Evolutionary conservation across 1,139 yeast genomes (phyloP), one percentile per base, ranked within the genome.

Genomic region (Lodderomyces metapsilosis): DNA sequence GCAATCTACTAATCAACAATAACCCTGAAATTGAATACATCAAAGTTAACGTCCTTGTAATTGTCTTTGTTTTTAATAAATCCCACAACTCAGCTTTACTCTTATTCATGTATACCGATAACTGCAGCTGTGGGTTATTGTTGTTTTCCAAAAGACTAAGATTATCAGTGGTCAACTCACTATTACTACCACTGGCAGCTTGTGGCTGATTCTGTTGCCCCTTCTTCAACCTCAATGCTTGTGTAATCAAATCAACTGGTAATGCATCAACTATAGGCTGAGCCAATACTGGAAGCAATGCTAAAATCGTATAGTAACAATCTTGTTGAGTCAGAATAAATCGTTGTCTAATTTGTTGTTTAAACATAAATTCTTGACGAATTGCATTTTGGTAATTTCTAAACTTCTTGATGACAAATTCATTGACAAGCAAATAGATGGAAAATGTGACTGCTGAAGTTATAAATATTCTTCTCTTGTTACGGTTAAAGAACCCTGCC

Each of bases 291-390:
- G 96, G 96, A 42, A 88, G 68, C 50, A 92, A 73, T 8, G 95
- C 92, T 58, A 87, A 72, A 44, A 91, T 80, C 0, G 98, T 91
- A 63, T 82, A 82, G 43, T 87, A 76, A 39, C 96, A 88, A 64
- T 92, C 98, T 53, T 84, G 84, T 57, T 91, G 98, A 16, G 96
- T 92, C 66, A 89, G 97, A 41, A 85, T 81, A 57, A 89, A 92
- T 47, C 96, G 67, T 51, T 82, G 64, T 50, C 72, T 75, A 42
- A 84, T 84, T 53, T 86, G 95, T 56, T 88, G 96, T 53, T 84
- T 80, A 40, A 89, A 84, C 45, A 84, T 79, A 43, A 84, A 77
- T 62, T 88, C 95, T 52, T 86, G 87, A 44, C 78, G 74, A 44
- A 88, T 64, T 37, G 83, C 72, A 50, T 82, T 78, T 57, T 84